Evolutionary conservation across 2,329 filamentous ascomycete species (phyloP).

Genomic region (Penicillium aurantiogriseum): DNA sequence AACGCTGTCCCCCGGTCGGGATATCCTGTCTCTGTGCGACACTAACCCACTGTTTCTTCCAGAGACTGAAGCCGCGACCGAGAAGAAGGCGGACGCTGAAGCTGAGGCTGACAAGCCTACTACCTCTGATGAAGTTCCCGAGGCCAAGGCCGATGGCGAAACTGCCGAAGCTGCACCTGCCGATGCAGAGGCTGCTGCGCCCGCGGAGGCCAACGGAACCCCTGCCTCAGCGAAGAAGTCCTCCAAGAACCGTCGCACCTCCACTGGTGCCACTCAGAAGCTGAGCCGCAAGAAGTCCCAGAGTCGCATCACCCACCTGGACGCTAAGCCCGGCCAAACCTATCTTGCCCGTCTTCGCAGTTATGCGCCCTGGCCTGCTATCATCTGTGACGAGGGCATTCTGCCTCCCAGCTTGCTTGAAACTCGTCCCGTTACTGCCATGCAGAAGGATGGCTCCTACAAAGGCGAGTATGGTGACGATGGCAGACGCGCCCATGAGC

Average conservation of each 20-base stretch:
- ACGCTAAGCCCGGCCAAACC: conserved; percentile 86
- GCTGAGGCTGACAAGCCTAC: conserved; percentile 30
- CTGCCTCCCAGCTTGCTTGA: conserved; percentile 75
- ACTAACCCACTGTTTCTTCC: conserved; percentile 15
- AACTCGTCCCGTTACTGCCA: conserved; percentile 79
- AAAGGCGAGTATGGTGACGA: conserved; percentile 83
- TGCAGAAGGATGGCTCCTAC: conserved; percentile 78
- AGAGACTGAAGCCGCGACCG: conserved; percentile 21
- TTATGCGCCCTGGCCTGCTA: conserved; percentile 89
- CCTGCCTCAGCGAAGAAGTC: conserved; percentile 52
- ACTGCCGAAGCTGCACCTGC: conserved; percentile 18
- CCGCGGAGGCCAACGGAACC: conserved; percentile 47
- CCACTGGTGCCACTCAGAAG: conserved; percentile 66
- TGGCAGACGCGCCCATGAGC: conserved; percentile 79
- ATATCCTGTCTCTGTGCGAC: conserved; percentile 18
- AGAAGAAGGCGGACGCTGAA: conserved; percentile 33
- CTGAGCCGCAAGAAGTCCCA: conserved; percentile 82
- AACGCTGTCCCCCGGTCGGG: background rate
- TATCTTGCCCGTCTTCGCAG: conserved; percentile 93
- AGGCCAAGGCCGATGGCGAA: conserved; percentile 30
- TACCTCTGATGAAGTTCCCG: conserved; percentile 22
- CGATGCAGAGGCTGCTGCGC: conserved; percentile 30
- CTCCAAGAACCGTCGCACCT: conserved; percentile 68
- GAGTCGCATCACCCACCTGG: conserved; percentile 66
- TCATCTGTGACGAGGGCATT: conserved; percentile 94